Evolutionary conservation across 306 rosid species (phyloP).

Genomic region (Pueraria montana): DNA sequence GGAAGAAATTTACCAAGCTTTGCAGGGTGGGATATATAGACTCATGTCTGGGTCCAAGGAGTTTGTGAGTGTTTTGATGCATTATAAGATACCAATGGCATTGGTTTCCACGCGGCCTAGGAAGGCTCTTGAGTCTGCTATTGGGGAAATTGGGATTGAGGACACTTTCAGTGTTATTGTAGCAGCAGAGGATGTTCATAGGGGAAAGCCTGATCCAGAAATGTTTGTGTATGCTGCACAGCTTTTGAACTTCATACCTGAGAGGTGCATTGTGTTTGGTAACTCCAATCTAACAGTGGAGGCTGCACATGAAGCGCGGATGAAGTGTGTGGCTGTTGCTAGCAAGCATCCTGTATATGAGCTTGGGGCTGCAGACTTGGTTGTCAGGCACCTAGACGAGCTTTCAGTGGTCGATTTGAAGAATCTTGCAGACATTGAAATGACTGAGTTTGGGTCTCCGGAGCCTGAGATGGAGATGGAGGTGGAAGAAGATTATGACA

Average conservation of each 20-base stretch:
- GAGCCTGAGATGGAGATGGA: constrained; percentile 88
- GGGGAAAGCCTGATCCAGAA: constrained; percentile 99
- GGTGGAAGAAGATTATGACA: constrained; percentile 59
- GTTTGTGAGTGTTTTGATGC: constrained; percentile 90
- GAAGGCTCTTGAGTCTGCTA: constrained; percentile 75
- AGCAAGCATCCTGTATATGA: constrained; percentile 98
- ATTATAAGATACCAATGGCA: constrained; percentile 91
- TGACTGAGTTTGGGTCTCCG: constrained; percentile 71
- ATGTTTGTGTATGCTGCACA: constrained; percentile 92
- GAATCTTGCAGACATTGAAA: constrained; percentile 82
- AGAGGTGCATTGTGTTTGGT: constrained; percentile 96
- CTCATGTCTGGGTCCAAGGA: constrained; percentile 82
- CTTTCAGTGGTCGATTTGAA: constrained; percentile 92
- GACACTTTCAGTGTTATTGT: constrained; percentile 80
- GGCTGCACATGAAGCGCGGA: constrained; percentile 93
- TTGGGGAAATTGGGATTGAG: constrained; percentile 77
- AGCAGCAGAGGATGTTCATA: constrained; percentile 91
- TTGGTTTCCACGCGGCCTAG: constrained; percentile 92
- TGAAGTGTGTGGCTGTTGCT: constrained; percentile 99
- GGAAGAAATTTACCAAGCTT: constrained; percentile 87
- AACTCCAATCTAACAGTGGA: constrained; percentile 94
- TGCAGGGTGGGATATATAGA: constrained; percentile 87
- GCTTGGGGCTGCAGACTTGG: constrained; percentile 93
- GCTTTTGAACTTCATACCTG: constrained; percentile 88
- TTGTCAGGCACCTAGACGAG: constrained; percentile 86